Evolutionary conservation across 305 asterid species (phyloP), one percentile per base, ranked within the genome.

Genomic region (Fraxinus sp.): DNA sequence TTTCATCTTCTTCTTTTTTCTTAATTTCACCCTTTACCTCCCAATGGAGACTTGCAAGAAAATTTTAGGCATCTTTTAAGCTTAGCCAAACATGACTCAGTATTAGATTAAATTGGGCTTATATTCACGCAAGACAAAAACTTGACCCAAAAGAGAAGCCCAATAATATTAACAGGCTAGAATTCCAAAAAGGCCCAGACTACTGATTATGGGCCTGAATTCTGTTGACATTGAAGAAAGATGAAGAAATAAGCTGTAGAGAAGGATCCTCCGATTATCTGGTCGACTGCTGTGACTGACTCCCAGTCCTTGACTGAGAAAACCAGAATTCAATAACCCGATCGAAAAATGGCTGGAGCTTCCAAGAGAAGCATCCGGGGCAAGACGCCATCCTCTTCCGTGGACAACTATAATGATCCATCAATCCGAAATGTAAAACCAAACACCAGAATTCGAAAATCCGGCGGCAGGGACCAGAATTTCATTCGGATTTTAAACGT

Each of bases 361-460:
- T 88, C 96, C 11, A 86, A 94, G 39, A 88, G 92, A 85, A 88
- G 74, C 82, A 78, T 84, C 55, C 87, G 93, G 35, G 88, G 84
- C 80, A 87, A 87, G 80, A 5, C 82, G 64, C 83, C 74, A 80
- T 77, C 89, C 59, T 43, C 91, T 5, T 46, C 87, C 4, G 84
- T 43, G 9, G 80, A 33, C 62, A 4, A 68, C 37, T 78, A 84
- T 20, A 87, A 49, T 64, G 92, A 89, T 83, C 85, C 80, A 11
- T 75, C 90, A 28, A 41, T 46, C 41, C 77, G 74, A 14, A 37
- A 26, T 52, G 41, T 10, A 24, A 59, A 55, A 62, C 66, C 86
- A n/a, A 83, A 76, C 28, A 86, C 77, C 32, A 90, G 82, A 79
- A 80, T 80, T 71, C 90, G 91, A 81, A 79, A 72, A 68, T 85